A percentile compares a stretch with the other conserved stretches of the same genome.
Evolutionary conservation across 2,329 filamentous ascomycete genomes (phyloP).

Genomic region (Xylariaceae sp.): DNA sequence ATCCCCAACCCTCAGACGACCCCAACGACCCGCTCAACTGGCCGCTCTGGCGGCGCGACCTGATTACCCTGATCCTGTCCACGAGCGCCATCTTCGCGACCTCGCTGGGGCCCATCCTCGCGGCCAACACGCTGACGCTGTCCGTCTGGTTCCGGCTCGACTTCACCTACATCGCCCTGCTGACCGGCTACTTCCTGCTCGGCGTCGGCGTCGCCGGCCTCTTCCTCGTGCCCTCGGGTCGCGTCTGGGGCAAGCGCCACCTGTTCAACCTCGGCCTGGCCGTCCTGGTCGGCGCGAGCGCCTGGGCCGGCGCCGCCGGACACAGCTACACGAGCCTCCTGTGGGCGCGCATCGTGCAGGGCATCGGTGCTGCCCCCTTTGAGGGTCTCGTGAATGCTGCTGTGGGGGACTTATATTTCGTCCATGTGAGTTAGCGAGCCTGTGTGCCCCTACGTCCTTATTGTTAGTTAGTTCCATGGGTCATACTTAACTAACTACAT

Average conservation of each 20-base stretch:
- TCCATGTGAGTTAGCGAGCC: conserved; percentile 70
- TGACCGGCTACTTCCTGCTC: conserved; percentile 83
- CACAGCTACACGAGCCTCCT: conserved; percentile 66
- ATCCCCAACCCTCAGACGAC: conserved; percentile 83
- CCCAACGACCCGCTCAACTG: conserved; percentile 83
- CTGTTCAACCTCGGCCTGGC: conserved; percentile 73
- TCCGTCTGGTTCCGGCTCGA: conserved; percentile 57
- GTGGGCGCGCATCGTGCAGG: conserved; percentile 77
- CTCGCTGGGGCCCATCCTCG: conserved; percentile 78
- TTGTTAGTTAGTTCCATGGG: too few species aligned
- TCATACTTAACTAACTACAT: not conserved
- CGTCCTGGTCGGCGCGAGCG: conserved; percentile 66
- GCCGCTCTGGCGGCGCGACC: conserved; percentile 79
- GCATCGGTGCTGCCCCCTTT: conserved; percentile 80
- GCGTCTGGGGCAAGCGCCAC: conserved; percentile 91
- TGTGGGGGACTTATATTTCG: conserved; percentile 85
- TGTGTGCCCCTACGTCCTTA: too few species aligned
- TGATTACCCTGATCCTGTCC: conserved; percentile 73
- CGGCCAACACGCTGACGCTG: conserved; percentile 79
- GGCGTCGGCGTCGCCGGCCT: conserved; percentile 77
- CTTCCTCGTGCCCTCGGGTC: conserved; percentile 79
- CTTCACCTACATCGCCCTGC: conserved; percentile 71
- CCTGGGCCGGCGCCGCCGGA: conserved; percentile 69
- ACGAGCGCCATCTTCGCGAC: conserved; percentile 77
- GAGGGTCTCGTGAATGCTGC: conserved; percentile 85